Base-by-base conservation (phyloP, 108 stramenopile species). In the Hondaea fermentalgiana region DNA sequence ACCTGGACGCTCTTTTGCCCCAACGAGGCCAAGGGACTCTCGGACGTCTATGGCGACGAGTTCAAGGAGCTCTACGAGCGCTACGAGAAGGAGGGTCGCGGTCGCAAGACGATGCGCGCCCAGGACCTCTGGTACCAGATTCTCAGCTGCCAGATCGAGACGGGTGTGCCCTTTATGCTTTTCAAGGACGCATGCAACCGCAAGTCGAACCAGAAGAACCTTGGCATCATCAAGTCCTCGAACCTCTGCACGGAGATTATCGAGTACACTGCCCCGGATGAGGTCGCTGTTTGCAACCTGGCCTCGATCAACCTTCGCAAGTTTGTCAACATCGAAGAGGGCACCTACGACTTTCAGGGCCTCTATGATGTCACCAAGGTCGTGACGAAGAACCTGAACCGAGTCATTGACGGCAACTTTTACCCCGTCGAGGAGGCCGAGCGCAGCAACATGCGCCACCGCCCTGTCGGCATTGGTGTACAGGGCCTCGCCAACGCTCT, bases 131-230 rank as follows among this genome's bases (percentile, higher is more conserved):
- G 99, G 99, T 97, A 97, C 93, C 97, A 97, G 72, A 95, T 99
- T 91, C 92, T 99, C 91, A 97, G 98, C 91, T 94, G 96, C 19
- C 99, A 99, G 94, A 97, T 98, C 55, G 99, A 99, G 95, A 99
- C 98, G 5, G 99, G 99, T 88, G 99, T 98, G 58, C 99, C 99
- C 55, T 99, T 99, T 95, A 99, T 99, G 97, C 94, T 99, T 88
- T 99, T 94, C 96, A 99, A 99, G 95, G 99, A 99, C 91, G 95
- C 96, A 59, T 98, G 98, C 95, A 99, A 99, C 92, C 76, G 57
- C 58, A 99, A 99, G 93, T 96, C 95, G 76, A 99, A 99, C 93
- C 99, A 99, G 93, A 91, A 99, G 90, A 98, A 99, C 90, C 92
- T 99, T 88, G 99, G 99, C 44, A 98, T 97, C 57, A 99, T 99